phyloP scores from a whole-genome alignment of 148 eudicot species.

The Talinum fruticosum region DNA sequence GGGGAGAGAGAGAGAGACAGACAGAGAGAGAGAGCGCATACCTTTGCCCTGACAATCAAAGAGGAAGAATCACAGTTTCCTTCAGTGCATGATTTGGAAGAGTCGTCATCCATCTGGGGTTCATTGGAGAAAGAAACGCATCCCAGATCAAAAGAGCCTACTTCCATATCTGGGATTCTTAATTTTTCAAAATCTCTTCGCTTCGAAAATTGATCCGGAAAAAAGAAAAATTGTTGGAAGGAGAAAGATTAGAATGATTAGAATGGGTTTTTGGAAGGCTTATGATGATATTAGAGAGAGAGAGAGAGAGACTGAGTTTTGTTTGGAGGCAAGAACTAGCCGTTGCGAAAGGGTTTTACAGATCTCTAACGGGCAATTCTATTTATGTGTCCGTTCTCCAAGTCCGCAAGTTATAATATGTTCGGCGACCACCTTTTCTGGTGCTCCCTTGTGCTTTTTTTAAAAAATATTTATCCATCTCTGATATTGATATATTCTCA shows the following conservation, averaged over 20 bases:
- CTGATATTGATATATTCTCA: no score
- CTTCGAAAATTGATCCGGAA: background rate
- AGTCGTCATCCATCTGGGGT: conserved; percentile 24
- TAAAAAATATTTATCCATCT: no score
- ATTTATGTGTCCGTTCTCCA: background rate
- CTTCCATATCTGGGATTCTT: conserved; percentile 46
- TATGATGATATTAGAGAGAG: background rate
- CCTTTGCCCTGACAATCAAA: conserved; percentile 48
- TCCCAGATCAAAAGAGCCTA: conserved; percentile 70
- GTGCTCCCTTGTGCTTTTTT: background rate
- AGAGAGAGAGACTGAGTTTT: background rate
- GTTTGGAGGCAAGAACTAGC: conserved; percentile 33
- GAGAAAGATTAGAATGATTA: background rate
- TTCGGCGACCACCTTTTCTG: background rate
- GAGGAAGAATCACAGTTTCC: conserved; percentile 25
- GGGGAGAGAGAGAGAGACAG: background rate
- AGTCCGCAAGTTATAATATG: background rate
- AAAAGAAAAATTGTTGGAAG: background rate
- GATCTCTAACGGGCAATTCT: conserved; percentile 44
- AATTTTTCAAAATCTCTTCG: background rate
- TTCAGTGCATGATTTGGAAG: conserved; percentile 12
- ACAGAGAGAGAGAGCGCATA: conserved; percentile 7
- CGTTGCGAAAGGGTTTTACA: conserved; percentile 37
- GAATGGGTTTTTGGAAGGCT: background rate
- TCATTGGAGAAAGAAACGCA: conserved; percentile 42